Evolutionary conservation across 192 early-diverging fungal species (phyloP), one percentile per base, ranked within the genome.

Genomic region (Cladochytrium replicatum): DNA sequence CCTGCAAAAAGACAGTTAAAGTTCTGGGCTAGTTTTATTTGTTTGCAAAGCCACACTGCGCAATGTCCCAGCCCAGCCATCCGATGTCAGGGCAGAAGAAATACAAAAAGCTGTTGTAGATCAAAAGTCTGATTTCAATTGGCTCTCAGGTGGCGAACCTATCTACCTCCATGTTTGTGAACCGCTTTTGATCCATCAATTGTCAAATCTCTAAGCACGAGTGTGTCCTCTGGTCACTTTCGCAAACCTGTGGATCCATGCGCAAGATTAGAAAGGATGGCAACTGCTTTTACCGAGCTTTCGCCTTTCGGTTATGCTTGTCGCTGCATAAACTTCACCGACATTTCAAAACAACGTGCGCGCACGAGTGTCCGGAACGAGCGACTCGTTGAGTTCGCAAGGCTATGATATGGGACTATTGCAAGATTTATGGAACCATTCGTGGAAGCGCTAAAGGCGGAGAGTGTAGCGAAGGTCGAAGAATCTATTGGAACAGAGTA

Each of bases 201-300:
- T 7, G n/a, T 17, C 21, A n/a, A 22, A n/a, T 21, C 9, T 51
- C 15, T 54, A 26, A 6, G n/a, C 17, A 9, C 9, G 39, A n/a
- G n/a, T n/a, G n/a, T n/a, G n/a, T n/a, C 59, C 27, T 2, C 28
- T 39, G 8, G 17, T 9, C 13, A 42, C 23, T 24, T 32, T 7
- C 13, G 11, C 40, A 46, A 6, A 22, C 11, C 17, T 34, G 48
- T 26, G 43, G 23, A 13, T 46, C 47, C n/a, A 57, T 52, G 45
- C 25, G 61, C 21, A 24, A 45, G 7, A 49, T 69, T 23, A 45
- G 51, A 17, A 71, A 67, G 41, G 67, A 77, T 52, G 74, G 74
- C 2, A 77, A 71, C 59, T 77, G 74, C 55, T 77, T 77, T 57
- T 77, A 74, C 62, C 56, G 74, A 17, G 74, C 67, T 1, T 48